Conservation (phyloP, 2,329 filamentous ascomycete species). For the Rhynchosporium graminicola region DNA sequence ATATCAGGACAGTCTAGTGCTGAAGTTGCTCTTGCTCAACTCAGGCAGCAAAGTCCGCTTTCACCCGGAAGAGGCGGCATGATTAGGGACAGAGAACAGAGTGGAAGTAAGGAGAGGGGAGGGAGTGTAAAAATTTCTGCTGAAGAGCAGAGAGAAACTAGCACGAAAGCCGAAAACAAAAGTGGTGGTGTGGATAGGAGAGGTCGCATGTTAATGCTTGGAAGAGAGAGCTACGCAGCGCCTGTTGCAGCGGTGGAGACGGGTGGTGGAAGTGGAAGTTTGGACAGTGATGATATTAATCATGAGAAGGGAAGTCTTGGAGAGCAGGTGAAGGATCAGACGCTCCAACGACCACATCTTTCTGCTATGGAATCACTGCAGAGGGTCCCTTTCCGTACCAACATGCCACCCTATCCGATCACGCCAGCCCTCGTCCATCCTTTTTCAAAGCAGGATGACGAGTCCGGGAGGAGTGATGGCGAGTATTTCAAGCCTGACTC, state of each 20-base stretch:
- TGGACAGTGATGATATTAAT: too few relatives aligned
- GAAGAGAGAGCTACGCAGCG: too few relatives aligned
- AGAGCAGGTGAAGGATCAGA: conserved; percentile 10
- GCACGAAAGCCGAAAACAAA: conserved; percentile 21
- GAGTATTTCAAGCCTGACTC: too few relatives aligned
- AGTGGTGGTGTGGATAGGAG: too few relatives aligned
- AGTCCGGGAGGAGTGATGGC: background rate
- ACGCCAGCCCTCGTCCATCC: background rate
- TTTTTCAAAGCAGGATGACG: background rate
- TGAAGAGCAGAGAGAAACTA: conserved; percentile 29
- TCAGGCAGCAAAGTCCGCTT: conserved; percentile 44
- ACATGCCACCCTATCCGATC: conserved; percentile 16
- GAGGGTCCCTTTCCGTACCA: conserved; percentile 13
- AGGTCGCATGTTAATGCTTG: too few relatives aligned
- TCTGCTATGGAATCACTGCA: conserved; percentile 32
- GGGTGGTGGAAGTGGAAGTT: too few relatives aligned
- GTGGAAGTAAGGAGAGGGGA: conserved; percentile 30
- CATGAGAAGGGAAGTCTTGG: too few relatives aligned
- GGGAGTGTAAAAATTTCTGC: conserved; percentile 25
- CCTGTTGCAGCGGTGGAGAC: background rate
- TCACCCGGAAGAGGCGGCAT: conserved; percentile 37
- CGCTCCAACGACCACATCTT: conserved; percentile 14
- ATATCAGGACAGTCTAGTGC: conserved; percentile 42
- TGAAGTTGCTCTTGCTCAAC: conserved; percentile 46
- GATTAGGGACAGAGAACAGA: conserved; percentile 23